These are phyloP conservation scores for Lipomyces spencermartinsiae DNA, from an alignment of 805 yeast species.

Conservation along the genomic window DNA sequence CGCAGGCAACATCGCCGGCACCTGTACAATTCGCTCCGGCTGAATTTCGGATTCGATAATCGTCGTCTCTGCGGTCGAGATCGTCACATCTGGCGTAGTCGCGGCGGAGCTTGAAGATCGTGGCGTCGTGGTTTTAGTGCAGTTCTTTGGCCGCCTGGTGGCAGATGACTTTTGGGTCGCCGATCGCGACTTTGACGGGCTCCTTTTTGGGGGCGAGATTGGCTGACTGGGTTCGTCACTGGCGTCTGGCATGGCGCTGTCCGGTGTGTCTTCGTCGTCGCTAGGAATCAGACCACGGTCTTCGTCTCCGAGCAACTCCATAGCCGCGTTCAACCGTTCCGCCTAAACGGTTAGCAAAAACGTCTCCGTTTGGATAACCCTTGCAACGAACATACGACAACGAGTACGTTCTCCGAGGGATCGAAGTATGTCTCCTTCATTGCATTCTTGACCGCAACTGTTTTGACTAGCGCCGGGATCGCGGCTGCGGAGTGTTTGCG, in stretches of 20 bases:
- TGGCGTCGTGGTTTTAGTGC: background rate
- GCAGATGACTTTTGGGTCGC: background rate
- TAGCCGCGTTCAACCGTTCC: conserved; percentile 13
- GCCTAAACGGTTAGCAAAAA: conserved; percentile 9
- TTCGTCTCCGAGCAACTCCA: background rate
- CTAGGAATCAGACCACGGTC: background rate
- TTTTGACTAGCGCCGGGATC: conserved; percentile 3
- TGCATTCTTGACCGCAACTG: conserved; percentile 3
- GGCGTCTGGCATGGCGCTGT: background rate
- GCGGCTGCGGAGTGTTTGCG: conserved; percentile 19
- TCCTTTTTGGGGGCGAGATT: background rate
- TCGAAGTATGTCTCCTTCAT: conserved; percentile 19
- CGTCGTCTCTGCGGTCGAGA: conserved; percentile 9
- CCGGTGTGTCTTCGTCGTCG: background rate
- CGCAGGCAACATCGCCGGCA: background rate
- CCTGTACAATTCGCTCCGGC: background rate
- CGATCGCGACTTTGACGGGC: background rate
- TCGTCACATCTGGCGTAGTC: background rate
- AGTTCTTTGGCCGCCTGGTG: background rate
- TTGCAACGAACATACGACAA: conserved; percentile 7
- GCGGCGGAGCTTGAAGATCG: background rate
- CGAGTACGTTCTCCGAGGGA: conserved; percentile 6
- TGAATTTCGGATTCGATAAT: background rate
- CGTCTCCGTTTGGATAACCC: background rate
- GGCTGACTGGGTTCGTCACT: background rate